A percentile compares a stretch with the other conserved stretches of the same genome.
phyloP scores from a whole-genome alignment of 1,139 yeast genomes.

The Magnusiomyces ingens region DNA sequence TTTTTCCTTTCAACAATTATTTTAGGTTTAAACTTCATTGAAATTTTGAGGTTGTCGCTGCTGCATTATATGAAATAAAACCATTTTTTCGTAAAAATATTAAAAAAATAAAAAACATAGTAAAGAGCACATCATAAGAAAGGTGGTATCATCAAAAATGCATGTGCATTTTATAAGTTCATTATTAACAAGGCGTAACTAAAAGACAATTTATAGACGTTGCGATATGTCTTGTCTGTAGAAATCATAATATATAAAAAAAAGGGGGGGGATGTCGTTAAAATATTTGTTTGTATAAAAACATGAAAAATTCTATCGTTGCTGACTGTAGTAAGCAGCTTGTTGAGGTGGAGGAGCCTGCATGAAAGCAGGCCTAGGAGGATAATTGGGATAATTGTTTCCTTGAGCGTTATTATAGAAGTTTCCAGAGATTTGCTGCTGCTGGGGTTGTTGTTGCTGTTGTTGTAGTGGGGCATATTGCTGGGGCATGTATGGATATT shows the following conservation, averaged over 20 bases:
- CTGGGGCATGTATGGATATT: conserved; percentile 16
- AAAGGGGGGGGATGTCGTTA: background rate
- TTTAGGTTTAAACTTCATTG: too few relatives aligned
- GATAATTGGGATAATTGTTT: conserved; percentile 1
- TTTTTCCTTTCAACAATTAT: background rate
- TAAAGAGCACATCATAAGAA: too few relatives aligned
- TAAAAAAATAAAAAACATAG: too few relatives aligned
- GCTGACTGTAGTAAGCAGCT: conserved; percentile 3
- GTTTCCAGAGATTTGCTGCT: background rate
- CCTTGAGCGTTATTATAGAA: background rate
- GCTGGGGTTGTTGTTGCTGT: conserved; percentile 14
- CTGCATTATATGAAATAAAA: too few relatives aligned
- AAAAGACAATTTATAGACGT: too few relatives aligned
- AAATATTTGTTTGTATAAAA: background rate
- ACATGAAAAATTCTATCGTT: conserved; percentile 1
- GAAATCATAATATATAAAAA: too few relatives aligned
- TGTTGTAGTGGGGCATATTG: conserved; percentile 22
- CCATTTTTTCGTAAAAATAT: too few relatives aligned
- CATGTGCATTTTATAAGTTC: too few relatives aligned
- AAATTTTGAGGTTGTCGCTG: too few relatives aligned
- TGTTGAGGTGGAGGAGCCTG: conserved; percentile 6
- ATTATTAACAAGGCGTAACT: too few relatives aligned
- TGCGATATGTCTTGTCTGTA: too few relatives aligned
- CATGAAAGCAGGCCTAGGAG: conserved; percentile 5
- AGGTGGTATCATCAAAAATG: too few relatives aligned